These are phyloP conservation scores for Sisymbrium irio DNA, from an alignment of 345 rosid species.

Conservation along the genomic window DNA sequence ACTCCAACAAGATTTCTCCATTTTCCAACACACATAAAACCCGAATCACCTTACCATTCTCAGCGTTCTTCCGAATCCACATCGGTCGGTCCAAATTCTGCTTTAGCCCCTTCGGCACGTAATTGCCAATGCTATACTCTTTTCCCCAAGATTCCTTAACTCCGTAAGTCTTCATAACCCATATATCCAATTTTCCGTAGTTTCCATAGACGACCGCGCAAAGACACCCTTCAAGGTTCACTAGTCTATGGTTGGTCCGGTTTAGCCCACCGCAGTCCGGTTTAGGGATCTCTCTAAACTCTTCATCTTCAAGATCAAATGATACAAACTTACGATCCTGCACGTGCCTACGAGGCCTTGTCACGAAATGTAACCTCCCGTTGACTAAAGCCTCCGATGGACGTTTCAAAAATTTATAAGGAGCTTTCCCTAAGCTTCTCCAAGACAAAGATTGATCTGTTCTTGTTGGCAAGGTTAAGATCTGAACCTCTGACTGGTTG, in stretches of 20 bases:
- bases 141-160: constrained; percentile 74
- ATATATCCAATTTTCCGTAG: constrained; percentile 73
- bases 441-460: constrained; percentile 37
- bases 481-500: constrained; percentile 54
- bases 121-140: constrained; percentile 58
- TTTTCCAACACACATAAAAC: constrained; percentile 57
- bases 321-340: constrained; percentile 68
- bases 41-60: constrained; percentile 48
- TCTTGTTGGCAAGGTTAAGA: constrained; percentile 44
- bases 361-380: constrained; percentile 84
- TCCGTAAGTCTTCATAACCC: constrained; percentile 77
- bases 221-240: constrained; percentile 56
- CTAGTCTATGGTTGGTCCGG: constrained; percentile 57
- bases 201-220: constrained; percentile 64
- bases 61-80: constrained; percentile 52
- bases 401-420: constrained; percentile 53
- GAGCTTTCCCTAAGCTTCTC: constrained; percentile 71
- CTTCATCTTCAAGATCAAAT: constrained; percentile 70
- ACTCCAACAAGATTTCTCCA: constrained; percentile 82
- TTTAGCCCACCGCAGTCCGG: constrained; percentile 69
- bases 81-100: constrained; percentile 45
- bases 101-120: constrained; percentile 70
- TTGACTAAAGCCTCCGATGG: constrained; percentile 66
- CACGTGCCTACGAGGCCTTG: constrained; percentile 52
- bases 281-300: constrained; percentile 66